Percentiles rank a stretch among this genome's conserved stretches.
Evolutionary conservation across 495 filamentous ascomycete species (phyloP).

Genomic region (Xylaria curta): DNA sequence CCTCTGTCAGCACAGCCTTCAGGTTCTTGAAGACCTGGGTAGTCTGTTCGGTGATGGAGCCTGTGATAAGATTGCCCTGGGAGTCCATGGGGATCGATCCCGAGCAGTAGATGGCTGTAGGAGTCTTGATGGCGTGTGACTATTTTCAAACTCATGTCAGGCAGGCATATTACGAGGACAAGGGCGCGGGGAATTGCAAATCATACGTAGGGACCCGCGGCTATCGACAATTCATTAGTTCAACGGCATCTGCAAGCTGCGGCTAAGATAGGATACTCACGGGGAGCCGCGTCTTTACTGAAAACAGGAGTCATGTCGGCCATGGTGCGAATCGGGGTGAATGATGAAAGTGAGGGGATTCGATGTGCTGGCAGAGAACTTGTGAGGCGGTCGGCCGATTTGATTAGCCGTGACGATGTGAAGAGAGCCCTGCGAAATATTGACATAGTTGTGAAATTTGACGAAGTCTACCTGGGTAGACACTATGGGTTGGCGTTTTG

Average conservation of each 20-base stretch:
- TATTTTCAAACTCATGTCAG: conserved; percentile 41
- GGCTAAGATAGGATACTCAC: conserved; percentile 43
- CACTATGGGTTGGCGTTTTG: neutral
- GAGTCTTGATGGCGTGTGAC: conserved; percentile 90
- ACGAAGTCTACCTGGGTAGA: neutral
- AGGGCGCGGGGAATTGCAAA: neutral
- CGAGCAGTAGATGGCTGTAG: conserved; percentile 85
- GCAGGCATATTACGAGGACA: conserved; percentile 3
- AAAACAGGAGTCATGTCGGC: conserved; percentile 56
- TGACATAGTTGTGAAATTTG: conserved; percentile 20
- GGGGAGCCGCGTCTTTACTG: conserved; percentile 57
- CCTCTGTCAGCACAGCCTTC: conserved; percentile 74
- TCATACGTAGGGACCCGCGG: conserved; percentile 63
- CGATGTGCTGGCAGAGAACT: conserved; percentile 3
- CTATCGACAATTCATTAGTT: conserved; percentile 40
- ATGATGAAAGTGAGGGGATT: conserved; percentile 22
- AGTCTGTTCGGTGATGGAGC: conserved; percentile 79
- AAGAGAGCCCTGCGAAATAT: conserved; percentile 17
- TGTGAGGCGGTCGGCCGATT: neutral
- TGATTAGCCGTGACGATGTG: conserved; percentile 12
- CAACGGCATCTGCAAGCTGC: conserved; percentile 1
- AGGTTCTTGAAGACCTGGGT: conserved; percentile 77
- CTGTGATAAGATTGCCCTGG: conserved; percentile 74
- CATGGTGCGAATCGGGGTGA: conserved; percentile 45
- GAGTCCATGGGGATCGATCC: conserved; percentile 88